Conservation (phyloP, 2,329 filamentous ascomycete genomes). For the Penicillium sp. region DNA sequence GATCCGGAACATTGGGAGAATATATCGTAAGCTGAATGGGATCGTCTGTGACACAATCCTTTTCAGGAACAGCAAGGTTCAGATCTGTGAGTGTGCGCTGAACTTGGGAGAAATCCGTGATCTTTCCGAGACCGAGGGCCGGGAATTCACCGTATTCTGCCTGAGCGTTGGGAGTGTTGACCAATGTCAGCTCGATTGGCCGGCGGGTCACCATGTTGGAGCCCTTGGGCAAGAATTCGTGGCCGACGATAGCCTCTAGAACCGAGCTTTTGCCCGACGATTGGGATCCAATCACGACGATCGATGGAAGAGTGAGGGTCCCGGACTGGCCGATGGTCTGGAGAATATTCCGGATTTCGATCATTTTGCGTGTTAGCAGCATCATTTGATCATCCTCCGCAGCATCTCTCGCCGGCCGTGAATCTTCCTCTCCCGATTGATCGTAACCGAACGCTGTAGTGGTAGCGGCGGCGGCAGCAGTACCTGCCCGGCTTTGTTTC, state of each 20-base stretch:
- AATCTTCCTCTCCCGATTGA: constrained; percentile 61
- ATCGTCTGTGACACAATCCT: constrained; percentile 91
- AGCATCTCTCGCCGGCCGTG: constrained; percentile 58
- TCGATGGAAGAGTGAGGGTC: constrained; percentile 83
- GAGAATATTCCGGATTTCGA: constrained; percentile 90
- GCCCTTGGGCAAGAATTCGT: constrained; percentile 97
- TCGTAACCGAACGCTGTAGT: constrained; percentile 78
- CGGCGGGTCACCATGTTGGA: constrained; percentile 96
- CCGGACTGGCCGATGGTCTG: constrained; percentile 90
- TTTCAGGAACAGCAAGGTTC: constrained; percentile 86
- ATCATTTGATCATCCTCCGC: constrained; percentile 98
- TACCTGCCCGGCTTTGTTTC: constrained; percentile 54
- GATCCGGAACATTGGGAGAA: constrained; percentile 89
- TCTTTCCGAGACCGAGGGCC: constrained; percentile 80
- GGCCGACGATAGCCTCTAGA: constrained; percentile 91
- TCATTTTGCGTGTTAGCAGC: constrained; percentile 99
- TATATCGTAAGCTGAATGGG: constrained; percentile 95
- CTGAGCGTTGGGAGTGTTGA: constrained; percentile 85
- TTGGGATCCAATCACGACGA: constrained; percentile 98
- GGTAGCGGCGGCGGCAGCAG: constrained; percentile 63
- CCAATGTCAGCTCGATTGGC: constrained; percentile 91
- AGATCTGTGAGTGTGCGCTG: constrained; percentile 93
- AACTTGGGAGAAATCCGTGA: constrained; percentile 79
- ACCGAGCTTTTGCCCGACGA: constrained; percentile 98
- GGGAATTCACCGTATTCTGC: constrained; percentile 96